Percentiles rank a stretch among this genome's conserved stretches.
Conservation (phyloP, 2,329 filamentous ascomycete genomes). For the Nemania abortiva region DNA sequence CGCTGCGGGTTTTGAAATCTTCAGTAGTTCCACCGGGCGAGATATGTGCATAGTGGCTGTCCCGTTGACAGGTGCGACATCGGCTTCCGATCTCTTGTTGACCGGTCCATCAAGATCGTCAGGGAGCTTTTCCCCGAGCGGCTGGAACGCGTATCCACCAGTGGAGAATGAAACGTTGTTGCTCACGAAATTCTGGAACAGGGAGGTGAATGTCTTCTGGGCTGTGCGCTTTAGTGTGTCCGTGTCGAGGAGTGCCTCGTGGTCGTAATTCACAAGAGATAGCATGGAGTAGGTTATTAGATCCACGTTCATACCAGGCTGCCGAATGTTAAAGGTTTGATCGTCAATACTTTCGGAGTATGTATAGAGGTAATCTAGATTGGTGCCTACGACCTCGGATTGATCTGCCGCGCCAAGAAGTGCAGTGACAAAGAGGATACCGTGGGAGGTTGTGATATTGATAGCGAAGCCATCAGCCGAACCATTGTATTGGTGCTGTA, state of each 20-base stretch:
- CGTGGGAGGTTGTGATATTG: slow-evolving; percentile 11
- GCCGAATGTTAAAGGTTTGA: slow-evolving; percentile 12
- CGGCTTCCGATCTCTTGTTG: neutral
- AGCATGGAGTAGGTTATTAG: slow-evolving; percentile 19
- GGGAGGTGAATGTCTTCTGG: slow-evolving; percentile 9
- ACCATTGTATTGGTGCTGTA: slow-evolving; percentile 4
- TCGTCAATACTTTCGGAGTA: neutral
- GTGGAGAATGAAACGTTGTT: neutral
- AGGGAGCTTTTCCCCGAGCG: neutral
- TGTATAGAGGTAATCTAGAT: slow-evolving; percentile 12
- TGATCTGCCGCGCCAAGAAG: slow-evolving; percentile 14
- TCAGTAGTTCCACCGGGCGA: slow-evolving; percentile 5
- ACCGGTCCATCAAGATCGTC: slow-evolving; percentile 9
- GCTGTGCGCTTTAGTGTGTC: slow-evolving; percentile 8
- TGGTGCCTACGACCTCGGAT: slow-evolving; percentile 8
- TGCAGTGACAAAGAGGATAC: slow-evolving; percentile 9
- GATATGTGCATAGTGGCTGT: slow-evolving; percentile 6
- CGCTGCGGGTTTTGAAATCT: slow-evolving; percentile 18
- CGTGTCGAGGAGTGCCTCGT: slow-evolving; percentile 13
- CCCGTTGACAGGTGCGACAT: neutral
- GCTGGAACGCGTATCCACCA: slow-evolving; percentile 10
- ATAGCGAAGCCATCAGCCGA: neutral
- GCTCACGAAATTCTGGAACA: slow-evolving; percentile 9
- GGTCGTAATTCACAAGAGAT: slow-evolving; percentile 16
- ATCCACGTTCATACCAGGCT: slow-evolving; percentile 11